Percentiles rank a stretch among this genome's conserved stretches.
These are phyloP conservation scores for Nakaseomyces sp. DNA, from an alignment of 1,139 yeast species.

Conservation along the genomic window DNA sequence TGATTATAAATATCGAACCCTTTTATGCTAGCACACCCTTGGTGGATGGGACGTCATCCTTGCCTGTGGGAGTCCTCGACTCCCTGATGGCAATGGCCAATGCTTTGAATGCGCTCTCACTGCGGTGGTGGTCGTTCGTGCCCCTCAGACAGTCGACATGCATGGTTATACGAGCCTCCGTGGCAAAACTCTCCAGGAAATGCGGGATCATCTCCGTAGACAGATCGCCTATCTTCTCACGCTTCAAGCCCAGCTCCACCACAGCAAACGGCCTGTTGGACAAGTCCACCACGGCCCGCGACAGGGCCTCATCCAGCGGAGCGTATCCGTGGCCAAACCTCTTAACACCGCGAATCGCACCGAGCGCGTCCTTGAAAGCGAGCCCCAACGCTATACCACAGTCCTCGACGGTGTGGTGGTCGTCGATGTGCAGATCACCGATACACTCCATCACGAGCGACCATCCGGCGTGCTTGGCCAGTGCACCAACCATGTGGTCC, in stretches of 20 bases:
- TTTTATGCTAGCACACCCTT: constrained; percentile 63
- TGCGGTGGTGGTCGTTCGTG: constrained; percentile 88
- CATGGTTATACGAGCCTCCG: constrained; percentile 78
- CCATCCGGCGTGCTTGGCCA: constrained; percentile 97
- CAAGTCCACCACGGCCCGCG: constrained; percentile 88
- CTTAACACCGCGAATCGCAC: constrained; percentile 81
- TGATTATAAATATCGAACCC: too few species aligned
- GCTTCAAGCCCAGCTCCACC: constrained; percentile 75
- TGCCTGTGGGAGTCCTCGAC: constrained; percentile 75
- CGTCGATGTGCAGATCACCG: constrained; percentile 93
- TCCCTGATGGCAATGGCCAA: constrained; percentile 85
- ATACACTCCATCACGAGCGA: constrained; percentile 78
- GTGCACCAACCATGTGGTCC: constrained; percentile 95
- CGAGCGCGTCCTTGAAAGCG: constrained; percentile 84
- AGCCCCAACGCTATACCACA: constrained; percentile 85
- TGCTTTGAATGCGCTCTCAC: constrained; percentile 94
- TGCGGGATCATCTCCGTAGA: constrained; percentile 97
- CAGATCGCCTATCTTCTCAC: constrained; percentile 89
- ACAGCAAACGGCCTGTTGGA: constrained; percentile 91
- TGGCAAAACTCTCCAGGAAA: constrained; percentile 88
- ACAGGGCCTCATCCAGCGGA: constrained; percentile 90
- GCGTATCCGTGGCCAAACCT: constrained; percentile 94
- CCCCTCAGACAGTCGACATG: constrained; percentile 95
- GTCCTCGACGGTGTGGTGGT: constrained; percentile 95
- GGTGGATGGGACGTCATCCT: constrained; percentile 88